A percentile compares a stretch with the other conserved stretches of the same genome.
phyloP scores from a whole-genome alignment of 163 green algal species.

The Scenedesmus sp. region DNA sequence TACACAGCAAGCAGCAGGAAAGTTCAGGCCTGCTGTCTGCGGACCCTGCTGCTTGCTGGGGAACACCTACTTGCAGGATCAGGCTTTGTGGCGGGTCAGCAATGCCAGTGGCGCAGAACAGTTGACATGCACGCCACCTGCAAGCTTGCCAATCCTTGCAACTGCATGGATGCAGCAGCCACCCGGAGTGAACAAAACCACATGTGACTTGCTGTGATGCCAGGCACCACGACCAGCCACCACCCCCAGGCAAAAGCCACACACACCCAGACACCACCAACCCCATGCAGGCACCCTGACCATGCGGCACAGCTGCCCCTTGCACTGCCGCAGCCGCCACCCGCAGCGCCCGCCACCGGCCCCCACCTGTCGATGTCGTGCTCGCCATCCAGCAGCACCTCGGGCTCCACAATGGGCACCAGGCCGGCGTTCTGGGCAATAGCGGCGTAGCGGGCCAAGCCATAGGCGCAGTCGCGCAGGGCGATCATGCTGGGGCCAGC shows the following conservation, averaged over 20 bases:
- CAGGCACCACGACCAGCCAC: too few relatives aligned
- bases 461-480: slow-evolving; percentile 91
- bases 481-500: slow-evolving; percentile 91
- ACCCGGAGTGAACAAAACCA: too few relatives aligned
- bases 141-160: too few relatives aligned
- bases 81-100: too few relatives aligned
- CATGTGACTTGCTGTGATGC: background rate
- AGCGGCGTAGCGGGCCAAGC: slow-evolving; percentile 97
- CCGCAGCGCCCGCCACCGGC: too few relatives aligned
- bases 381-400: slow-evolving; percentile 98
- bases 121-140: too few relatives aligned
- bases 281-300: background rate
- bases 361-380: slow-evolving; percentile 95
- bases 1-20: slow-evolving; percentile 12
- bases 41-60: too few relatives aligned
- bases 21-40: too few relatives aligned
- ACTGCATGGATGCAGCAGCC: too few relatives aligned
- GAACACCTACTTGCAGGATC: too few relatives aligned
- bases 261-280: background rate
- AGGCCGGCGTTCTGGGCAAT: slow-evolving; percentile 95
- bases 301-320: background rate
- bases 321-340: background rate
- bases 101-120: too few relatives aligned
- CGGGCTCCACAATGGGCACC: slow-evolving; percentile 99
- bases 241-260: background rate